Evolutionary conservation across 352 stramenopile species (phyloP), one percentile per base, ranked within the genome.

Genomic region (Phytophthora idaei): DNA sequence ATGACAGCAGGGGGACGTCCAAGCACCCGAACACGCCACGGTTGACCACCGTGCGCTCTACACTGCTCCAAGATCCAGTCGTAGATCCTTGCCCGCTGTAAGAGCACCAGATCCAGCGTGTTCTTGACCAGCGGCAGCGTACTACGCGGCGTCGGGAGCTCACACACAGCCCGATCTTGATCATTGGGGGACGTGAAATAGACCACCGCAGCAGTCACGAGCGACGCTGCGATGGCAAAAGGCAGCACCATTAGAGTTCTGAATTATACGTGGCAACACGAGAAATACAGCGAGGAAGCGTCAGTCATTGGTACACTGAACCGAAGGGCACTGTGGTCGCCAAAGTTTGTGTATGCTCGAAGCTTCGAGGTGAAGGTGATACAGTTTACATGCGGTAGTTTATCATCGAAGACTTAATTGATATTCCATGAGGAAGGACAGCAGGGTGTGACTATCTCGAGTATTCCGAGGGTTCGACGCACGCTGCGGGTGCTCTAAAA

Each of bases 31-130:
- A 87, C 61, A 7, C 72, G 62, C 80, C 82, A 90, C 15, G 80
- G 76, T 21, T 21, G 21, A 21, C 21, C 21, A 21, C 21, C 46
- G 51, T 77, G 63, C n/a, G 69, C 64, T 5, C 74, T 46, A 48
- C 68, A 83, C 41, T 89, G 74, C 53, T 90, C 78, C 17, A 78
- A 44, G 46, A 90, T 74, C 82, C 80, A 89, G 57, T 89, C 80
- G 68, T 89, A 80, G 47, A 89, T 62, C 17, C 78, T 71, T 17
- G 57, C n/a, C n/a, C 72, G 72, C 31, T 90, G 80, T 29, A 49
- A 69, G 32, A 77, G 28, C 2, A 68, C 50, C 56, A 87, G 51
- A 21, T 89, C 82, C 31, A 89, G 58, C 42, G 80, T 88, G 61
- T 89, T 89, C 64, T 79, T 77, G 5, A 89, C 31, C 25, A 87